These are phyloP conservation scores for Quercus wislizeni DNA, from an alignment of 306 rosid genomes.

Conservation along the genomic window DNA sequence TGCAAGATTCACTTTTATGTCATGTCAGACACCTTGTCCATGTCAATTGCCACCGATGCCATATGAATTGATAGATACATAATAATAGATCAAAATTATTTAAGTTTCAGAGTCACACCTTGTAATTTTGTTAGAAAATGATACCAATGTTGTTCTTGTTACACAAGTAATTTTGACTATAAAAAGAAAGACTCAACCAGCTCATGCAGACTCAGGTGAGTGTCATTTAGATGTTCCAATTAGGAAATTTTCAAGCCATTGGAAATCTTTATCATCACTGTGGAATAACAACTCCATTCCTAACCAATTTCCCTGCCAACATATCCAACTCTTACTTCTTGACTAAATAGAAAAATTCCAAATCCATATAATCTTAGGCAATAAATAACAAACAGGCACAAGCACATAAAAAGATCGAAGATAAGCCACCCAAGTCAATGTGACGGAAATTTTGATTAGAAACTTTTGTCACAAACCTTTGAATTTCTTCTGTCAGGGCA, in stretches of 20 bases:
- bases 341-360: not conserved
- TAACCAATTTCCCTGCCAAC: not conserved
- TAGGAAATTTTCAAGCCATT: not conserved
- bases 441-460: not conserved
- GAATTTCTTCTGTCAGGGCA: constrained; percentile 82
- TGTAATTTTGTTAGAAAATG: not conserved
- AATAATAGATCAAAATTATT: not conserved
- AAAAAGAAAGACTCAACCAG: not conserved
- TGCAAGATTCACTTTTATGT: not conserved
- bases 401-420: too few species aligned
- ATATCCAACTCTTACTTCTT: constrained; percentile 1
- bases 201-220: constrained; percentile 8
- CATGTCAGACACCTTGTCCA: not conserved
- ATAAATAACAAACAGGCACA: too few species aligned
- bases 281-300: not conserved
- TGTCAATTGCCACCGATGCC: not conserved
- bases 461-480: constrained; percentile 56
- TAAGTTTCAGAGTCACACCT: not conserved
- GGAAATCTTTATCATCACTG: not conserved
- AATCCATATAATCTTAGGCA: not conserved
- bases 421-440: not conserved
- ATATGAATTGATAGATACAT: not conserved
- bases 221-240: not conserved
- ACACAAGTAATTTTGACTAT: not conserved
- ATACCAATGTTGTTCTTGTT: not conserved